Evolutionary conservation across 75 land plant genomes (phyloP).

Genomic region (Cupressus sempervirens): DNA sequence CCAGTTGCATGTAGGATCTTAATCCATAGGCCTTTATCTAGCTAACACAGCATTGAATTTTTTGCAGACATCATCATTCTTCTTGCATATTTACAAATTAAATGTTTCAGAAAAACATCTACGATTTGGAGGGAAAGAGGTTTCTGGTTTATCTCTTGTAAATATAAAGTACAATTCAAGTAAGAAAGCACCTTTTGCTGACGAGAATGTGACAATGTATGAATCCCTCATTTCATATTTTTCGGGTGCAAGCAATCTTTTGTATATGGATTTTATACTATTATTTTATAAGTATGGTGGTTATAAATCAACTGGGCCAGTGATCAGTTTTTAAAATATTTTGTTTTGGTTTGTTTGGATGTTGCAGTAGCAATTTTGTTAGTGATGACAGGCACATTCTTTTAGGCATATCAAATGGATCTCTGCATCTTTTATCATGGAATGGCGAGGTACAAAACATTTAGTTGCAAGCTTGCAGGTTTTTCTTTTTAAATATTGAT

Average conservation of each 20-base stretch:
- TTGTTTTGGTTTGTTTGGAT: slow-evolving; percentile 2
- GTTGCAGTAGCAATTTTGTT: slow-evolving; percentile 78
- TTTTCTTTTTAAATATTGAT: background rate
- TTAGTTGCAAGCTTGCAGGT: slow-evolving; percentile 1
- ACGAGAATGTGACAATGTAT: slow-evolving; percentile 57
- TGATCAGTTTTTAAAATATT: background rate
- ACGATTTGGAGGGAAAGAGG: slow-evolving; percentile 71
- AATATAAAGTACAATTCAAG: slow-evolving; percentile 44
- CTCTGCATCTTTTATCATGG: slow-evolving; percentile 73
- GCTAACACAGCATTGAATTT: background rate
- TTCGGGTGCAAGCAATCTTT: background rate
- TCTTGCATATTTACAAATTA: slow-evolving; percentile 68
- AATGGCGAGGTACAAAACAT: slow-evolving; percentile 74
- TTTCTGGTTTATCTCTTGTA: slow-evolving; percentile 54
- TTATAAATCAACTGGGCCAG: slow-evolving; percentile 1
- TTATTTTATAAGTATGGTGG: background rate
- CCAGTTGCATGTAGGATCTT: background rate
- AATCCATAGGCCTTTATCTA: background rate
- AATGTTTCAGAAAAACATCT: slow-evolving; percentile 50
- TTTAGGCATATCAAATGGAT: slow-evolving; percentile 76
- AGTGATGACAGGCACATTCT: slow-evolving; percentile 73
- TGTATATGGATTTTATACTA: background rate
- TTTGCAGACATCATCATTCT: slow-evolving; percentile 77
- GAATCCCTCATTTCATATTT: slow-evolving; percentile 19
- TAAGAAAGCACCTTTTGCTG: slow-evolving; percentile 61